Percentiles rank a stretch among this genome's conserved stretches.
Evolutionary conservation across 1,284 basidiomycete genomes (phyloP).

Genomic region (Cutaneotrichosporon arboriforme): DNA sequence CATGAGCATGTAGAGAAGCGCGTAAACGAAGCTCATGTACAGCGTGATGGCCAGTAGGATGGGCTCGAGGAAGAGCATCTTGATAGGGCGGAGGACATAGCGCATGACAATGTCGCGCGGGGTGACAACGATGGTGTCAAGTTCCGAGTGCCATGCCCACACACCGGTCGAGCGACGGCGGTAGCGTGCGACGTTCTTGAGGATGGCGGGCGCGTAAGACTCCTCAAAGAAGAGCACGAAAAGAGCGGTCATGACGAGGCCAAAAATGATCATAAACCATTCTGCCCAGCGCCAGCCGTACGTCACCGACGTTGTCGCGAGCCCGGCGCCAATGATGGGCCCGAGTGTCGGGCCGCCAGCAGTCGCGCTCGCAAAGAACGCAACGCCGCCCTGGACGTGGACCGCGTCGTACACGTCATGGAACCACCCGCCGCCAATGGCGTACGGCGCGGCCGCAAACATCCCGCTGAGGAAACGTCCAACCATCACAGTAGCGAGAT

Average conservation of each 20-base stretch:
- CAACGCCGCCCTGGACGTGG: conserved; percentile 13
- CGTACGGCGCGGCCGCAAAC: conserved; percentile 22
- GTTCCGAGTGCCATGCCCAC: conserved; percentile 19
- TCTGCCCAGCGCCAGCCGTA: conserved; percentile 25
- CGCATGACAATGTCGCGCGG: conserved; percentile 16
- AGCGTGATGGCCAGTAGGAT: conserved; percentile 22
- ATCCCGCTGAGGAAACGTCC: conserved; percentile 62
- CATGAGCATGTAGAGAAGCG: conserved; percentile 28
- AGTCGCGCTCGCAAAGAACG: conserved; percentile 15
- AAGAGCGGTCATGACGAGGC: conserved; percentile 10
- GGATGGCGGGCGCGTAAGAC: conserved; percentile 18
- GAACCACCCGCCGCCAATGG: conserved; percentile 21
- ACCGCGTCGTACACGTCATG: conserved; percentile 16
- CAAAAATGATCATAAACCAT: conserved; percentile 23
- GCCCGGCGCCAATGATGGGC: conserved; percentile 17
- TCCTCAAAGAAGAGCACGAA: conserved; percentile 19
- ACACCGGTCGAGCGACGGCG: conserved; percentile 14
- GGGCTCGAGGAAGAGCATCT: conserved; percentile 23
- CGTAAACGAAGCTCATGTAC: conserved; percentile 26
- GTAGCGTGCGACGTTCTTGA: conserved; percentile 9
- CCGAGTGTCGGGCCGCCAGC: conserved; percentile 17
- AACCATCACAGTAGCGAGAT: conserved; percentile 64
- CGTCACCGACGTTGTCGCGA: neutral
- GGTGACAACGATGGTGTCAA: conserved; percentile 16
- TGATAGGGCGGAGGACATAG: conserved; percentile 20